Evolutionary conservation across 1,139 yeast species (phyloP).

Genomic region (Protomyces gravidus): DNA sequence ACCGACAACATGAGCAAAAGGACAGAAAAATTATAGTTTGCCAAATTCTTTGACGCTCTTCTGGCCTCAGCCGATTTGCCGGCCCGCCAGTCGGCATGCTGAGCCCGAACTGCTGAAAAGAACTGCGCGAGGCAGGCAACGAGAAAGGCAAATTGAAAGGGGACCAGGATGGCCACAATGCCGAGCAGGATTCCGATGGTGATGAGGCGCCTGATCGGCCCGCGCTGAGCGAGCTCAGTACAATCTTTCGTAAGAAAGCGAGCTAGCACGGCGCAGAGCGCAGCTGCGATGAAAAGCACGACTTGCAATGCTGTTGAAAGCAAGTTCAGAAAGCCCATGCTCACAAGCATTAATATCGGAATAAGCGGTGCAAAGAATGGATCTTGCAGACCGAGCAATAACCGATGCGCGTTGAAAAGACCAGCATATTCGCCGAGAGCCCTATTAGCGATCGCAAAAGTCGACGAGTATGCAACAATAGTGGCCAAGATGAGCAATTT

Average conservation of each 20-base stretch:
- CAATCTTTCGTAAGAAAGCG: background rate
- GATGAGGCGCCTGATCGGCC: conserved; percentile 31
- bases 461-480: conserved; percentile 49
- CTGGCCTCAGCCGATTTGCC: background rate
- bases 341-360: conserved; percentile 52
- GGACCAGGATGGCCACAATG: conserved; percentile 58
- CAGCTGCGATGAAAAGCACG: background rate
- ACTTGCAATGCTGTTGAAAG: conserved; percentile 8
- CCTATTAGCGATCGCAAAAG: too few species aligned
- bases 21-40: conserved; percentile 37
- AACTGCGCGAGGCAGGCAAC: conserved; percentile 50
- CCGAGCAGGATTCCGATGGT: conserved; percentile 43
- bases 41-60: conserved; percentile 26
- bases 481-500: conserved; percentile 37
- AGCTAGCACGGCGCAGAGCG: background rate
- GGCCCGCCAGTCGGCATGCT: conserved; percentile 4
- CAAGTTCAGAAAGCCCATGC: conserved; percentile 47
- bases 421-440: background rate
- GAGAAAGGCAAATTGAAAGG: conserved; percentile 72
- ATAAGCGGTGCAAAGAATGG: conserved; percentile 56
- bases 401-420: conserved; percentile 38
- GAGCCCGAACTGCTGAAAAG: conserved; percentile 33
- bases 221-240: conserved; percentile 6
- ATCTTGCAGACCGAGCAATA: conserved; percentile 66
- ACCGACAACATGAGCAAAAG: conserved; percentile 40